Evolutionary conservation across 1,139 yeast species (phyloP).

Genomic region (Candida sojae): DNA sequence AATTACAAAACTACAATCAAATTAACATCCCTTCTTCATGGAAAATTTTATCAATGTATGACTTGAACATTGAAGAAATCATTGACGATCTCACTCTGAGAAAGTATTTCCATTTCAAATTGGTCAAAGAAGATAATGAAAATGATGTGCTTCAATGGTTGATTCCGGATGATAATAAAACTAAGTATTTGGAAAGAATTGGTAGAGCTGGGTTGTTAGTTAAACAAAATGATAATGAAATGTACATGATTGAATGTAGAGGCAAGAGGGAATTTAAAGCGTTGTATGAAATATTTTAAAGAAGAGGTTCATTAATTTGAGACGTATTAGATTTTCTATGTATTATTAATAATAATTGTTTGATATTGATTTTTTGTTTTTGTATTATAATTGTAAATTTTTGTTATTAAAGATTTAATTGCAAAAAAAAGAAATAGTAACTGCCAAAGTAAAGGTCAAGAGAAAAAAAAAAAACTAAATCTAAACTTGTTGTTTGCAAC

Average conservation of each 20-base stretch:
- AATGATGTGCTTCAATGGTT: constrained; percentile 35
- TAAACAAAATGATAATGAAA: constrained; percentile 31
- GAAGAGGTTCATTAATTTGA: too few relatives aligned
- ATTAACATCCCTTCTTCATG: constrained; percentile 43
- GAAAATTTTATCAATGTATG: constrained; percentile 45
- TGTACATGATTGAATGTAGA: constrained; percentile 49
- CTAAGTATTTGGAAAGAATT: constrained; percentile 35
- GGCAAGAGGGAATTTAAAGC: constrained; percentile 45
- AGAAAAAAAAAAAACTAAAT: neutral
- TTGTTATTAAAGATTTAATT: neutral
- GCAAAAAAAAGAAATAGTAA: neutral
- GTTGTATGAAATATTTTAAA: constrained; percentile 32
- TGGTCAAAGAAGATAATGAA: constrained; percentile 19
- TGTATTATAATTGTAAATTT: neutral
- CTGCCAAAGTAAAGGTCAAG: neutral
- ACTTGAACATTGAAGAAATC: constrained; percentile 29
- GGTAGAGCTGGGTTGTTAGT: constrained; percentile 50
- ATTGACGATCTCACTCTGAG: constrained; percentile 27
- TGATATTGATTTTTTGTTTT: neutral
- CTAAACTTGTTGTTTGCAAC: constrained; percentile 4
- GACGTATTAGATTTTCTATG: neutral
- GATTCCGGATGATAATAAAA: constrained; percentile 33
- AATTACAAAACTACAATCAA: constrained; percentile 26
- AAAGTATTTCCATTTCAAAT: constrained; percentile 32
- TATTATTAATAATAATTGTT: constrained; percentile 1